Evolutionary conservation across 75 land plant genomes (phyloP), one percentile per base, ranked within the genome.

Genomic region (Pinus taeda): DNA sequence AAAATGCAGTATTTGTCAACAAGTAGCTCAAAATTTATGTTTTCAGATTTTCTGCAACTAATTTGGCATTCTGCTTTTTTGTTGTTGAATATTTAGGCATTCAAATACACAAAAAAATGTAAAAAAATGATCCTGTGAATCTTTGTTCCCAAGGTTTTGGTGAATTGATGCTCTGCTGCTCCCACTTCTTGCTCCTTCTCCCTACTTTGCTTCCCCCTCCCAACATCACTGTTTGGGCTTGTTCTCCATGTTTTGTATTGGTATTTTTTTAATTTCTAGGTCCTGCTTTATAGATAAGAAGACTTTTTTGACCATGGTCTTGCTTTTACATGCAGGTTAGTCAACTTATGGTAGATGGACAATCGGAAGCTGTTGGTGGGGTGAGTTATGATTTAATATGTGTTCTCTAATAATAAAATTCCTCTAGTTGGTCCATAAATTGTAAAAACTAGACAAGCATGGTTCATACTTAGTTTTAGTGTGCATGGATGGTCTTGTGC

Each of bases 311-410:
- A 58, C 1, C 1, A 42, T 3, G 22, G 6, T 58, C 33, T 60
- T 80, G 79, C 17, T 14, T 9, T 15, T 60, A 42, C 12, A 57
- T 69, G 33, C 56, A 92, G 94, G 95, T 93, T 45, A 84, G 81
- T 57, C 42, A 91, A 36, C 4, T 93, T 69, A 76, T 87, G 58
- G 76, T 89, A 61, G 85, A 80, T 67, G 77, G 74, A 36, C 80
- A 80, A 18, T 75, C 89, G 61, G 82, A 80, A 14, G 75, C 59
- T 45, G 93, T 87, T 20, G 74, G 76, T 76, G 99, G 99, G 85
- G 99, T 95, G 74, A 83, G 89, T 74, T 53, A 20, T 59, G 30
- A 4, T 33, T 76, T 63, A 36, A 74, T 3, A 24, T 30, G 37
- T 49, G 3, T 29, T 7, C 12, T 74, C 17, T 24, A 74, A 74